Conservation (phyloP, 331 rosid species). For the Quercus tomentella region DNA sequence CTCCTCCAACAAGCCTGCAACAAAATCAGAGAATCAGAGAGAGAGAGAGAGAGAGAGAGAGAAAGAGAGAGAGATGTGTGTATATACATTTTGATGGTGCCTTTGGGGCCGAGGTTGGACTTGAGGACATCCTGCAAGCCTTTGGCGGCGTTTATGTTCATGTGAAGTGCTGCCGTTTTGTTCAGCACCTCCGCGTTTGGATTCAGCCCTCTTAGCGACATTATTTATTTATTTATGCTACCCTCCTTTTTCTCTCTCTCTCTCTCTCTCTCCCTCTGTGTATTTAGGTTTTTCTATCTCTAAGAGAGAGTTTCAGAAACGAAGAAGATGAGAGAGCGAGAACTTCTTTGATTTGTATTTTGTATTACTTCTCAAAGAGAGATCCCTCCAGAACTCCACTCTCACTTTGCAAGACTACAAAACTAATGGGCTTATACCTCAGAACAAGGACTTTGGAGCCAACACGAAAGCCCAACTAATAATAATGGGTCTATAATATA, state of each 20-base stretch:
- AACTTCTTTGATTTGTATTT: too few species aligned
- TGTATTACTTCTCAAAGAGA: neutral
- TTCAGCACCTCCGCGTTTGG: conserved; percentile 95
- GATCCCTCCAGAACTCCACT: neutral
- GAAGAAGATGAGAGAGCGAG: too few species aligned
- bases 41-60: too few species aligned
- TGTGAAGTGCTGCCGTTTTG: conserved; percentile 95
- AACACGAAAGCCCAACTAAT: too few species aligned
- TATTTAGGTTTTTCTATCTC: too few species aligned
- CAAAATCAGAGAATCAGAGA: neutral
- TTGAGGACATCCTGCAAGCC: conserved; percentile 94
- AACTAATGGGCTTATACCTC: too few species aligned
- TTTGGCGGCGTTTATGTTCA: conserved; percentile 98
- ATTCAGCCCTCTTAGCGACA: conserved; percentile 77
- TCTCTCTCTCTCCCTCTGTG: neutral
- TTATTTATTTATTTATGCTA: neutral
- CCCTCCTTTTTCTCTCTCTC: neutral
- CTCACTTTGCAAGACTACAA: too few species aligned
- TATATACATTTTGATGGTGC: conserved; percentile 83
- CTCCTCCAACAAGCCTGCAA: conserved; percentile 92
- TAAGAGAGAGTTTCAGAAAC: too few species aligned
- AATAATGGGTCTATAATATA: too few species aligned
- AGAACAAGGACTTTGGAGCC: too few species aligned
- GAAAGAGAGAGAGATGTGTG: too few species aligned
- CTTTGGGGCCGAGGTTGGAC: conserved; percentile 91